phyloP scores from a whole-genome alignment of 2,329 filamentous ascomycete genomes.

The Diaporthe longicolla region DNA sequence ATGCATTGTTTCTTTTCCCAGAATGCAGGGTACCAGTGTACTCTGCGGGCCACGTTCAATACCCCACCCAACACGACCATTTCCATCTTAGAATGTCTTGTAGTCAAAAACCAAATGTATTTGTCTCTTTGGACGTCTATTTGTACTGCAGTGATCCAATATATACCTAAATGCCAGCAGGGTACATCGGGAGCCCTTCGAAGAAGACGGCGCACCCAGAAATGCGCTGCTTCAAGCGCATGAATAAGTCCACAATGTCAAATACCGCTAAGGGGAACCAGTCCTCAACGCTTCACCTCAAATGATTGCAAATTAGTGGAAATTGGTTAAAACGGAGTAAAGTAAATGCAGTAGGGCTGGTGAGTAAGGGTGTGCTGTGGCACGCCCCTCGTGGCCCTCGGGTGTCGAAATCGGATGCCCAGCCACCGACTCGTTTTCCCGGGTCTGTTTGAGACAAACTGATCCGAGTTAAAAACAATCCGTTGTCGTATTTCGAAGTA shows the following conservation, averaged over 20 bases:
- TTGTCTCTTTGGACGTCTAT: background rate
- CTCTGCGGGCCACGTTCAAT: background rate
- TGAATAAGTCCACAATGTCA: background rate
- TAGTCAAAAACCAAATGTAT: background rate
- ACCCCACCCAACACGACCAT: background rate
- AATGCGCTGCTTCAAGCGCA: background rate
- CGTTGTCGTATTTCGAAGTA: background rate
- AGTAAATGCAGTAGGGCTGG: too few species aligned
- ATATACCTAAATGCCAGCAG: background rate
- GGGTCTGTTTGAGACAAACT: background rate
- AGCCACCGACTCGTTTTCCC: background rate
- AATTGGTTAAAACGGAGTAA: background rate
- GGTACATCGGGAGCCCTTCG: background rate
- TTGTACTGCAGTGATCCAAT: background rate
- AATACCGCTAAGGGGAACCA: background rate
- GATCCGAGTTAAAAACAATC: background rate
- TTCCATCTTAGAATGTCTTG: background rate
- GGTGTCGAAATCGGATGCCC: background rate
- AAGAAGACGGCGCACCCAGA: background rate
- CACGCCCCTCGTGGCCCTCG: background rate
- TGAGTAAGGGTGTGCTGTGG: background rate
- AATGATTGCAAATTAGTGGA: accelerated
- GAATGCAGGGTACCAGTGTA: too few species aligned
- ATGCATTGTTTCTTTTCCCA: background rate
- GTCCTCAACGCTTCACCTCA: background rate